Percentiles rank a stretch among this genome's conserved stretches.
phyloP scores from a whole-genome alignment of 148 eudicot species.

The Gaultheria prostrata region DNA sequence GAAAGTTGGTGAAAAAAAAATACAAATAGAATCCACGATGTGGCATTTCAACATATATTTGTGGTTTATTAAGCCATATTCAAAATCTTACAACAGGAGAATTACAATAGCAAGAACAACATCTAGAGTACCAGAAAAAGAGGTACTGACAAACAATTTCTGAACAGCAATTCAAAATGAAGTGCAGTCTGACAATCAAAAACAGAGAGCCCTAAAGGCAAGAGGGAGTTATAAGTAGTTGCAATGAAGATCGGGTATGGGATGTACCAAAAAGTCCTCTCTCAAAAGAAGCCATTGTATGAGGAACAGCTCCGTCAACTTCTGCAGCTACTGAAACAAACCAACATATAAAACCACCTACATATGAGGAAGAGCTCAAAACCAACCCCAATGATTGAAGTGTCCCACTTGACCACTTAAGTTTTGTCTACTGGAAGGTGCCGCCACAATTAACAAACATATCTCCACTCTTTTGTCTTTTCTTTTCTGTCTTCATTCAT shows the following conservation, averaged over 20 bases:
- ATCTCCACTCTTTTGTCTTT: neutral
- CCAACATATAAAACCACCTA: neutral
- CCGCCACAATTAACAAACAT: neutral
- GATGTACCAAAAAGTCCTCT: conserved; percentile 5
- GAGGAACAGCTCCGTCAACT: conserved; percentile 9
- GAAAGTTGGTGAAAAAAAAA: neutral
- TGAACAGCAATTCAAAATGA: neutral
- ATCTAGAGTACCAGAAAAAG: neutral
- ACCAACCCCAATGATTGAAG: neutral
- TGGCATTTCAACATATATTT: neutral
- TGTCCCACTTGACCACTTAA: neutral
- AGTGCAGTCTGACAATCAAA: neutral
- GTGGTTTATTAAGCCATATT: neutral
- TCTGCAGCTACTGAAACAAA: conserved; percentile 1
- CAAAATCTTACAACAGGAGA: neutral
- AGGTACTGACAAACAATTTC: neutral
- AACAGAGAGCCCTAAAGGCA: neutral
- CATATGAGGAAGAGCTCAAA: neutral
- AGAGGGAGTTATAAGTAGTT: neutral
- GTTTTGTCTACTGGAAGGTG: neutral
- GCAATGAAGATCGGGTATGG: neutral
- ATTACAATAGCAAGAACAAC: neutral
- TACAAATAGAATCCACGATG: neutral
- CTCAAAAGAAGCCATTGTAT: conserved; percentile 15
- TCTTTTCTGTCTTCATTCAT: neutral